phyloP scores from a whole-genome alignment of 164 flowering plant species.

The Liquidambar formosana region DNA sequence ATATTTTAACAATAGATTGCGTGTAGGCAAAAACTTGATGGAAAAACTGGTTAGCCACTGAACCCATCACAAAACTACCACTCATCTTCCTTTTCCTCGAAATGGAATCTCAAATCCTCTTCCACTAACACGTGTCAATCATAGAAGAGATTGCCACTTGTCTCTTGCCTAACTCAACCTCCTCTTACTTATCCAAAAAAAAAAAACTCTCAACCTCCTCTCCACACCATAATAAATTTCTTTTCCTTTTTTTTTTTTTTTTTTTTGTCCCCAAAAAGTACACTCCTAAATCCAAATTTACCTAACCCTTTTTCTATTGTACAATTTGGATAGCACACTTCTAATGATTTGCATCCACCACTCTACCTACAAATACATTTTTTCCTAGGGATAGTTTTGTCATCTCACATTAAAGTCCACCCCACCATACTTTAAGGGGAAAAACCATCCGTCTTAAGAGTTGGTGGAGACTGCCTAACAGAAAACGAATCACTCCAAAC shows the following conservation, averaged over 20 bases:
- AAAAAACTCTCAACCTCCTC: too few species aligned
- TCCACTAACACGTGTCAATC: slow-evolving; percentile 8
- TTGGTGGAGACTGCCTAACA: slow-evolving; percentile 6
- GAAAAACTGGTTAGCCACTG: slow-evolving; percentile 18
- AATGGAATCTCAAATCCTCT: not conserved
- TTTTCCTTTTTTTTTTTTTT: not conserved
- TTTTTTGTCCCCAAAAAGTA: not conserved
- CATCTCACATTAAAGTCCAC: not conserved
- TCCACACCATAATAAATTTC: too few species aligned
- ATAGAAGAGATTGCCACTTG: slow-evolving; percentile 6
- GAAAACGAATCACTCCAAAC: slow-evolving; percentile 6
- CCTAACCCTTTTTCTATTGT: not conserved
- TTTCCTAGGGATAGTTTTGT: not conserved
- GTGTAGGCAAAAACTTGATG: slow-evolving; percentile 23
- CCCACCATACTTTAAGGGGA: not conserved
- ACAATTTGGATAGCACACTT: not conserved
- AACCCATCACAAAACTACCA: slow-evolving; percentile 15
- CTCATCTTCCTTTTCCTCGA: not conserved
- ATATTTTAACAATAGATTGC: slow-evolving; percentile 16
- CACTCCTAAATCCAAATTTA: not conserved
- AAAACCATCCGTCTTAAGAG: not conserved
- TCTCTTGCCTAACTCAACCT: slow-evolving; percentile 14
- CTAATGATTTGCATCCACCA: not conserved
- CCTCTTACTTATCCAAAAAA: too few species aligned
- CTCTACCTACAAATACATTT: not conserved